Evolutionary conservation across 352 stramenopile genomes (phyloP).

Genomic region (Phytophthora litchii): DNA sequence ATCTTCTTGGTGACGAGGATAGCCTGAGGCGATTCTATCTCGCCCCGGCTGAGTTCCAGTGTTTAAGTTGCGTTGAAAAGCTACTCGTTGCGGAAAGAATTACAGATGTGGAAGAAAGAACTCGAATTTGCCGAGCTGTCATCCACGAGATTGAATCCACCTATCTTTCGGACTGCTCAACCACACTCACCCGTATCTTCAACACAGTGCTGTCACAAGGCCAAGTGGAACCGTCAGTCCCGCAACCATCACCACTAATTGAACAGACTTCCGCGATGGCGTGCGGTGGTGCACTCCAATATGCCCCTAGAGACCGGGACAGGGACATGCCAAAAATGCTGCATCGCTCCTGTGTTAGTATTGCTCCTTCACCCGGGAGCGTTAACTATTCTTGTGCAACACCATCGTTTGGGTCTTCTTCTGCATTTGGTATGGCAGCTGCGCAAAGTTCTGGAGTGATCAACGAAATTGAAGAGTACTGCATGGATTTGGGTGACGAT

Average conservation of each 20-base stretch:
- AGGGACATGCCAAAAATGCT: neutral
- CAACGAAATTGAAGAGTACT: no score
- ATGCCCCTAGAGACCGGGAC: neutral
- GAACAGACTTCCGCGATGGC: neutral
- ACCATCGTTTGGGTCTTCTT: constrained; percentile 8
- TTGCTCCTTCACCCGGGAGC: neutral
- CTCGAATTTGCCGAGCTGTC: constrained; percentile 38
- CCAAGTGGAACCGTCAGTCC: constrained; percentile 20
- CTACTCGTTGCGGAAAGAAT: constrained; percentile 45
- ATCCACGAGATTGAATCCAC: constrained; percentile 34
- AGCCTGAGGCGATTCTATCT: constrained; percentile 36
- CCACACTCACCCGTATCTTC: constrained; percentile 31
- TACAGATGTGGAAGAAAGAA: constrained; percentile 13
- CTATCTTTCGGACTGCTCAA: constrained; percentile 15
- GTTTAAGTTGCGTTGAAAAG: constrained; percentile 46
- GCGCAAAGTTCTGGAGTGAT: no score
- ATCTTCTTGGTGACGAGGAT: constrained; percentile 43
- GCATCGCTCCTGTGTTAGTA: neutral
- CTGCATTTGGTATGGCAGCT: neutral
- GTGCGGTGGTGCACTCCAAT: constrained; percentile 2
- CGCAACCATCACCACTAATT: neutral
- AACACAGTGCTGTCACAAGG: constrained; percentile 40
- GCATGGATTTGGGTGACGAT: constrained; percentile 14
- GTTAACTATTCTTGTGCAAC: neutral
- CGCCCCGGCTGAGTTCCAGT: constrained; percentile 31